Conservation (phyloP, 495 filamentous ascomycete genomes). For the Podospora comata region DNA sequence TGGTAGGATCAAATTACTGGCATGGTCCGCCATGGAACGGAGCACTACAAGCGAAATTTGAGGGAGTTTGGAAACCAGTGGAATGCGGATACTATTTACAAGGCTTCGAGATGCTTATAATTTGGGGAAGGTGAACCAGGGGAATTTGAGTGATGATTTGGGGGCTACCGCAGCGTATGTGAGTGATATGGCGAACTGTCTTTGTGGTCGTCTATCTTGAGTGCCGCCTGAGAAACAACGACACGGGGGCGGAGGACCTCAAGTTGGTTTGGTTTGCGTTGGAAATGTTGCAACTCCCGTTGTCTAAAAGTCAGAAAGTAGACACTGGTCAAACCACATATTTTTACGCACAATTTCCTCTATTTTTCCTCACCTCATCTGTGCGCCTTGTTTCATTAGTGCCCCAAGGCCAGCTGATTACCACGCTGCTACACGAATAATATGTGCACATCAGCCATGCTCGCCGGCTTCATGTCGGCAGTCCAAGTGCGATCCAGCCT, state of each 20-base stretch:
- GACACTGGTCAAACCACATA: too few species aligned
- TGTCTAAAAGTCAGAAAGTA: too few species aligned
- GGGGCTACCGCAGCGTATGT: constrained; percentile 40
- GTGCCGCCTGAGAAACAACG: background rate
- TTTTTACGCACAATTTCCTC: too few species aligned
- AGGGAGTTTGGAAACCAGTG: constrained; percentile 31
- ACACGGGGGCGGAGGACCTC: too few species aligned
- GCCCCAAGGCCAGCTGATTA: too few species aligned
- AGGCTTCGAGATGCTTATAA: constrained; percentile 43
- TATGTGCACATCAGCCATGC: too few species aligned
- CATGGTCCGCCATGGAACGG: constrained; percentile 39
- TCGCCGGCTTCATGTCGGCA: too few species aligned
- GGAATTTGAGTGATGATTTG: constrained; percentile 34
- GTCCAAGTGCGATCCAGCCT: too few species aligned
- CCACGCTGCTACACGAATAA: too few species aligned
- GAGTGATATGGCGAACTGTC: constrained; percentile 39
- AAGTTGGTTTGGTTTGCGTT: background rate
- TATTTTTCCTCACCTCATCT: too few species aligned
- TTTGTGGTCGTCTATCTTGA: constrained; percentile 26
- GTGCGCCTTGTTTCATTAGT: too few species aligned
- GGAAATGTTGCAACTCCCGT: too few species aligned
- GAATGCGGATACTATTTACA: constrained; percentile 38
- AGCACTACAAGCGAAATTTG: constrained; percentile 39
- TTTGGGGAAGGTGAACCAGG: constrained; percentile 37
- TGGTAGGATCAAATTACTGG: constrained; percentile 34